Base-by-base conservation (phyloP, 441 rosid species). In the Jatropha multifida region DNA sequence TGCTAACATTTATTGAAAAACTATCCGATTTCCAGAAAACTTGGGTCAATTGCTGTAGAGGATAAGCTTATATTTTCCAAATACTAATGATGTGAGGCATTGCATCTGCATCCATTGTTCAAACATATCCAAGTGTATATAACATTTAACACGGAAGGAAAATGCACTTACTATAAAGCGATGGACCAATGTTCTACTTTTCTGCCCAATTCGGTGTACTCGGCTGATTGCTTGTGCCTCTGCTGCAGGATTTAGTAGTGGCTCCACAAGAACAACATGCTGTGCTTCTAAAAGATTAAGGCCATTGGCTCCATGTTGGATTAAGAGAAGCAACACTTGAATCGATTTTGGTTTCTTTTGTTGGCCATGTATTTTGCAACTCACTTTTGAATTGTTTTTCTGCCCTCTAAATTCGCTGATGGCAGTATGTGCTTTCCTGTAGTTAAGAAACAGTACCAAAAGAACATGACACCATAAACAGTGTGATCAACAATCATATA, bases 211-310 rank as follows among this genome's bases (percentile, higher is more conserved):
- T 68, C 98, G 88, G 81, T 95, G 99, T 37, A 95, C 94, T 69
- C 99, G 87, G 74, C 98, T 88, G 73, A 95, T 91, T 74, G 99
- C 98, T 86, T 95, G 99, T 62, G 99, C 95, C 83, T 95, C 98
- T 27, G 90, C 93, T 69, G 99, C 99, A 3, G 99, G 99, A 83
- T 93, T 93, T 75, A 95, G 89, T 69, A 95, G 85, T 18, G 99
- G 99, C 80, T 95, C 99, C 52, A 95, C 97, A 49, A 95, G 92
- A 81, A 95, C 84, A 73, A 95, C 99, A 81, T 93, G 99, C 77
- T 90, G 91, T 74, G 99, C 98, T 85, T 95, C 99, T 76, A 95
- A 84, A 69, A 95, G 98, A 79, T 95, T 95, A 66, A 95, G 97
- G 56, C 99, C 99, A 68, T 95, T 95, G 38, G 99, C 99, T 69